A percentile compares a stretch with the other conserved stretches of the same genome.
These are phyloP conservation scores for Amoebophrya sp. DNA, from an alignment of 169 alveolate species.

Conservation along the genomic window DNA sequence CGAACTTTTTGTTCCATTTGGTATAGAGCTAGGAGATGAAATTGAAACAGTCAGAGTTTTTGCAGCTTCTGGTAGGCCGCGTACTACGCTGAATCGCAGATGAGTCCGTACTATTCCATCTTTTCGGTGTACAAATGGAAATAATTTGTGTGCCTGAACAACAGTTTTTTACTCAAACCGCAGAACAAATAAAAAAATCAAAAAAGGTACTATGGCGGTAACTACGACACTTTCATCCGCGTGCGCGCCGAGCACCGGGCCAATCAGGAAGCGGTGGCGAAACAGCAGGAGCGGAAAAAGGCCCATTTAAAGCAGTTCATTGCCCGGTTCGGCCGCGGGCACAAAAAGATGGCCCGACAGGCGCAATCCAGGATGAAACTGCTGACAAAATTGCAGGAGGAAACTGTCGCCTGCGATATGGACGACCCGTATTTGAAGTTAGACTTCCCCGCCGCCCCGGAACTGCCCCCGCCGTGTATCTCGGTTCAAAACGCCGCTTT, in stretches of 20 bases:
- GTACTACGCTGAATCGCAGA: too few species aligned
- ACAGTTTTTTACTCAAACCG: too few species aligned
- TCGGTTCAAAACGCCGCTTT: conserved; percentile 28
- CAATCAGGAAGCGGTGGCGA: conserved; percentile 67
- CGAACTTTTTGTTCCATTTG: too few species aligned
- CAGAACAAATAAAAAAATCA: too few species aligned
- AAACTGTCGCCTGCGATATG: conserved; percentile 82
- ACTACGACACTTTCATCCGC: conserved; percentile 85
- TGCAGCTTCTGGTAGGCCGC: too few species aligned
- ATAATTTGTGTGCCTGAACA: too few species aligned
- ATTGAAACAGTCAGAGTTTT: too few species aligned
- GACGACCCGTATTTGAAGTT: conserved; percentile 32
- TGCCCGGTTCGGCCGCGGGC: conserved; percentile 79
- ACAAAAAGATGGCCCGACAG: conserved; percentile 65
- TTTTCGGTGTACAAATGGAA: too few species aligned
- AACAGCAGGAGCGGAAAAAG: conserved; percentile 60
- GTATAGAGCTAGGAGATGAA: too few species aligned
- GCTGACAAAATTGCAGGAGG: conserved; percentile 79
- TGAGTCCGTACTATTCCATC: too few species aligned
- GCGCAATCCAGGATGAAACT: conserved; percentile 88
- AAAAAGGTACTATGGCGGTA: conserved; percentile 86
- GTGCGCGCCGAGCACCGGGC: conserved; percentile 78
- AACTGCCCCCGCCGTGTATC: conserved; percentile 32
- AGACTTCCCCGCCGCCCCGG: conserved; percentile 29
- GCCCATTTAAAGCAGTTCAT: conserved; percentile 82